Evolutionary conservation across 352 stramenopile genomes (phyloP), one percentile per base, ranked within the genome.

Genomic region (Halophytophthora batemanensis): DNA sequence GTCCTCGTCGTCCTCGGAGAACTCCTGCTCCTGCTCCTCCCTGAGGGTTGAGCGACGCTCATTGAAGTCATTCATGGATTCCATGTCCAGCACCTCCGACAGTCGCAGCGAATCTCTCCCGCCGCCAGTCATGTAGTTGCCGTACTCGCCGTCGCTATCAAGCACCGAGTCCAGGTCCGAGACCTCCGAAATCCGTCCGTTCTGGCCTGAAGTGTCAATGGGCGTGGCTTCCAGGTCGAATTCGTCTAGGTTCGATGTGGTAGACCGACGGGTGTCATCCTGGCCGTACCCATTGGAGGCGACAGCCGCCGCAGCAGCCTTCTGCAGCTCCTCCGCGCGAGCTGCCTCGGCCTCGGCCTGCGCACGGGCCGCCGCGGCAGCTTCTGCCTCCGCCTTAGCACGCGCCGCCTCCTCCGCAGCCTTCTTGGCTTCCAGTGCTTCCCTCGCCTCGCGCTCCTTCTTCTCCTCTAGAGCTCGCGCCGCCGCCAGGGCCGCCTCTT

Each of bases 31-130:
- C n/a, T 78, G 64, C 38, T 65, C 55, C 40, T 59, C 72, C 50
- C 25, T 31, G 4, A 31, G 25, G 4, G 86, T 74, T 10, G 78
- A 89, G 13, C 86, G 61, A 8, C 66, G 66, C 40, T 73, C 61
- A 50, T 67, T 74, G 49, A 78, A 75, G 15, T 53, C 59, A 13
- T 83, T 59, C 25, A 83, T 75, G 19, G 76, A 75, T 41, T 84
- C 77, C 19, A 91, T 67, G 45, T 91, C 81, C 39, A 91, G 74
- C 38, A 91, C 81, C 49, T 89, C 73, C n/a, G 77, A 89, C 29
- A 91, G 66, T 2, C 81, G 77, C 55, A 89, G 45, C 31, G 81
- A 89, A 41, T 91, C 81, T 17, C 77, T 72, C 45, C 77, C 54
- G 40, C 60, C 74, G 37, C 38, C 77, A 8, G 44, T 59, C 64